phyloP scores from a whole-genome alignment of 2,329 filamentous ascomycete species.

The Podosphaera leucotricha region DNA sequence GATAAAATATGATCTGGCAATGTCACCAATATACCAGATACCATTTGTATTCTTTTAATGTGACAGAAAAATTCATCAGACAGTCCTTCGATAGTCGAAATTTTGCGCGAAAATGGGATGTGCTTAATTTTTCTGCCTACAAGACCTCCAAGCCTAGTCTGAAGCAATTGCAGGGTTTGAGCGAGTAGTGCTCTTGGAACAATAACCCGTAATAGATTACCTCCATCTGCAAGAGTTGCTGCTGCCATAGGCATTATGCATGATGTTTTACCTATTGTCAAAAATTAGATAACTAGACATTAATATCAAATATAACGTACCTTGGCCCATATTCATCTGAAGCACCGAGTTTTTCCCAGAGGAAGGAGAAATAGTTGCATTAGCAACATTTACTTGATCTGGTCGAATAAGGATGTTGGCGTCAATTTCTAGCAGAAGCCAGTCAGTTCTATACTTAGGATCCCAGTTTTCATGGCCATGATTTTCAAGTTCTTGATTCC shows the following conservation, averaged over 20 bases:
- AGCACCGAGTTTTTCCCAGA: slow-evolving; percentile 32
- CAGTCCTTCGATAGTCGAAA: slow-evolving; percentile 14
- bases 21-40: slow-evolving; percentile 21
- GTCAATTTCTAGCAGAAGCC: slow-evolving; percentile 46
- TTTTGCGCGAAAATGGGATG: slow-evolving; percentile 23
- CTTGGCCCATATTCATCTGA: slow-evolving; percentile 45
- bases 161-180: slow-evolving; percentile 23
- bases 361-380: slow-evolving; percentile 30
- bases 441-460: slow-evolving; percentile 26
- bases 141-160: slow-evolving; percentile 21
- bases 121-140: slow-evolving; percentile 21
- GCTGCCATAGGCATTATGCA: slow-evolving; percentile 30
- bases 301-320: slow-evolving; percentile 13
- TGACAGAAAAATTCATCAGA: slow-evolving; percentile 17
- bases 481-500: slow-evolving; percentile 19
- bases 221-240: slow-evolving; percentile 21
- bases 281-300: background rate
- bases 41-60: slow-evolving; percentile 13
- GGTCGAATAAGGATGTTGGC: slow-evolving; percentile 35
- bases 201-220: slow-evolving; percentile 19
- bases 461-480: slow-evolving; percentile 18
- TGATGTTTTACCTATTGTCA: slow-evolving; percentile 27
- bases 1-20: slow-evolving; percentile 30
- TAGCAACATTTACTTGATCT: slow-evolving; percentile 37
- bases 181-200: slow-evolving; percentile 22